Evolutionary conservation across 2,329 filamentous ascomycete species (phyloP).

Genomic region (Pseudonectria foliicola): DNA sequence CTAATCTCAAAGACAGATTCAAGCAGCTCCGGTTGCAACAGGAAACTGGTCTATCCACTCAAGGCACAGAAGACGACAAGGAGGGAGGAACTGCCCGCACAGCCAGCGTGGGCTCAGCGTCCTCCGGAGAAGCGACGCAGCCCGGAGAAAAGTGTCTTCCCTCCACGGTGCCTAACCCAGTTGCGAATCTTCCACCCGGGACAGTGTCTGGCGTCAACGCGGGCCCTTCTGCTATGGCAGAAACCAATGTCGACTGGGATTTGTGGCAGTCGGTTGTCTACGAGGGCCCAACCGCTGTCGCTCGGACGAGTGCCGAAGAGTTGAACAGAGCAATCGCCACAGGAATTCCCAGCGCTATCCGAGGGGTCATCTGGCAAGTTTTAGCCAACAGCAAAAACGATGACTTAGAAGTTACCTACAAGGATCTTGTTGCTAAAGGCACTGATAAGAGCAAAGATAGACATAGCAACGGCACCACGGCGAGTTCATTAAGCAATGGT

Average conservation of each 20-base stretch:
- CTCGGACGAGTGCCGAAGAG: constrained; percentile 80
- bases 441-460: constrained; percentile 71
- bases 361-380: constrained; percentile 98
- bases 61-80: constrained; percentile 48
- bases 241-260: constrained; percentile 92
- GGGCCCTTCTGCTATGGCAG: constrained; percentile 62
- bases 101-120: constrained; percentile 14
- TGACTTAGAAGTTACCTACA: constrained; percentile 80
- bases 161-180: constrained; percentile 56
- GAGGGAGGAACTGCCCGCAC: constrained; percentile 21
- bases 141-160: constrained; percentile 27
- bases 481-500: constrained; percentile 46
- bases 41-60: constrained; percentile 52
- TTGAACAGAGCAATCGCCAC: constrained; percentile 84
- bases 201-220: constrained; percentile 76
- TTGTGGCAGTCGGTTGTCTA: constrained; percentile 96
- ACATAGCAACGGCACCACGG: constrained; percentile 46
- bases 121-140: constrained; percentile 18
- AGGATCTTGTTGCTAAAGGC: constrained; percentile 69
- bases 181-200: constrained; percentile 68
- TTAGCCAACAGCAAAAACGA: constrained; percentile 92
- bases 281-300: constrained; percentile 82
- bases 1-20: constrained; percentile 70
- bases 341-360: constrained; percentile 89
- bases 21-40: constrained; percentile 69